Evolutionary conservation across 78 protist genomes (phyloP).

Genomic region (Dictyostelium capitatum): DNA sequence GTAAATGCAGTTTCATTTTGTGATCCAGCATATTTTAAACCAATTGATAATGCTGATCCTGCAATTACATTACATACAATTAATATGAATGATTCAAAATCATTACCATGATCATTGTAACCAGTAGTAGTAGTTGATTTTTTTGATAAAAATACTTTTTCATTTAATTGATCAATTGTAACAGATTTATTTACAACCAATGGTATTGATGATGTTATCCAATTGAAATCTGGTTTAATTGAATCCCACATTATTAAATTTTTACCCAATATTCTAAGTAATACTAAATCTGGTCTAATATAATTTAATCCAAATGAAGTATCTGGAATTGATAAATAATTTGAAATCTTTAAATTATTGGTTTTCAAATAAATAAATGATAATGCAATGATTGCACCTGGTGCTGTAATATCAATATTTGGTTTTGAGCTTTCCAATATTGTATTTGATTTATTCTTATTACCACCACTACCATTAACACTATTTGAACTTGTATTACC

Average conservation of each 20-base stretch:
- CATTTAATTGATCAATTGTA: background rate
- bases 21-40: constrained; percentile 74
- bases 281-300: constrained; percentile 88
- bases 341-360: constrained; percentile 72
- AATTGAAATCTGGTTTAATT: constrained; percentile 41
- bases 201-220: constrained; percentile 64
- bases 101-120: background rate
- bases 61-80: constrained; percentile 82
- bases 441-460: constrained; percentile 39
- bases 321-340: constrained; percentile 82
- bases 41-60: constrained; percentile 88
- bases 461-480: background rate
- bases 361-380: constrained; percentile 90
- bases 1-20: background rate
- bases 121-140: background rate
- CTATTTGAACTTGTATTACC: background rate
- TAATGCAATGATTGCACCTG: constrained; percentile 94
- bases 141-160: constrained; percentile 4
- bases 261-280: constrained; percentile 86
- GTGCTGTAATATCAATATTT: constrained; percentile 93
- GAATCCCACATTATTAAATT: constrained; percentile 66
- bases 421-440: constrained; percentile 53
- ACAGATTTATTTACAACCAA: background rate
- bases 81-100: constrained; percentile 32
- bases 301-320: constrained; percentile 80